Base-by-base conservation (phyloP, 257 asterid genomes). In the Henckelia pumila region DNA sequence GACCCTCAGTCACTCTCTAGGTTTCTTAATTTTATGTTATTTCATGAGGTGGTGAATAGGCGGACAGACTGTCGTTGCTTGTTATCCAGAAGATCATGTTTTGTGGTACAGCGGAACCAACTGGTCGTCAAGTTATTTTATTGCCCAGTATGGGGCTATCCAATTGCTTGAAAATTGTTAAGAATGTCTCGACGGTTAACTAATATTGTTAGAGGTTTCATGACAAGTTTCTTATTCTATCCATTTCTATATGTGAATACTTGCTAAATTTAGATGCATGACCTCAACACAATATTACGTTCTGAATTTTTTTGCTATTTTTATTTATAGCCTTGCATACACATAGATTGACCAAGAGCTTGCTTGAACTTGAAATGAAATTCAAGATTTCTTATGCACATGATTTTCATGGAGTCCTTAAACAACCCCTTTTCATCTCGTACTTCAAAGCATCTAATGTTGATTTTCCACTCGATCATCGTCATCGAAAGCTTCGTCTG, bases 1-100 rank as follows among this genome's bases (percentile, higher is more conserved):
- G 60, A 65, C 21, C 66, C 50, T 68, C 63, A 62, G 63, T 59
- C 71, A 65, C 67, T 76, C 69, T 66, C 23, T n/a, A 8, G 23
- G 49, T 30, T 35, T 67, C 62, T 56, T 28, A 10, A 29, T 61
- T 16, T 49, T 8, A 29, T 63, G 49, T 21, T 60, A 35, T 63
- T 56, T 40, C 3, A 40, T 14, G 52, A 40, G 52, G 52, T 40
- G 19, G 19, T 40, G n/a, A 14, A 3, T 40, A 40, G 5, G 6
- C n/a, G 11, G 50, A 40, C 50, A 40, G 50, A 3, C n/a, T 3
- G n/a, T 10, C 3, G 47, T 2, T 40, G 50, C 5, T 40, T 11
- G n/a, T 40, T 40, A 40, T 40, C 7, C 19, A 13, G 52, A 40
- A 40, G 6, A 40, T 40, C 52, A 33, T 33, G 49, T 22, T 62